These are phyloP conservation scores for Mrakiaceae sp. DNA, from an alignment of 1,284 basidiomycete genomes.

Conservation along the genomic window DNA sequence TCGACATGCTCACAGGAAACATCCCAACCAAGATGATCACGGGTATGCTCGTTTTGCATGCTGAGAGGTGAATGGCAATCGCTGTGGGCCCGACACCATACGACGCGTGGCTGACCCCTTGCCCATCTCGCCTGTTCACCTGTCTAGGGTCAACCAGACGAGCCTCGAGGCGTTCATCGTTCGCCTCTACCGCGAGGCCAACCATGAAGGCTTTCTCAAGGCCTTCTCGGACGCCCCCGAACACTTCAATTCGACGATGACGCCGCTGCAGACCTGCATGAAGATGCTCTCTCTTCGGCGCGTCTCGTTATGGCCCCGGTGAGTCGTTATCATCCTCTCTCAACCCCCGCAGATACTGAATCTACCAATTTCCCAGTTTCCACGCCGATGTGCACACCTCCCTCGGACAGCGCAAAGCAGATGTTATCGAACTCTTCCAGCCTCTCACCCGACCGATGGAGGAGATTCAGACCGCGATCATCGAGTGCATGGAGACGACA, in stretches of 20 bases:
- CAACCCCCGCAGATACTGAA: constrained; percentile 1
- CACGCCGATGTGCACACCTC: constrained; percentile 73
- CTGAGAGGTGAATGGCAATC: constrained; percentile 57
- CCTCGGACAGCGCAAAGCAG: constrained; percentile 68
- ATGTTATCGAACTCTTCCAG: constrained; percentile 87
- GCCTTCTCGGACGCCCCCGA: constrained; percentile 96
- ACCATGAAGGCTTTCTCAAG: constrained; percentile 79
- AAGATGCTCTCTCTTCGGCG: constrained; percentile 79
- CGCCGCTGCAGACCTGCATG: constrained; percentile 82
- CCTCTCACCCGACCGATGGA: constrained; percentile 74
- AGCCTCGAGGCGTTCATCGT: constrained; percentile 84
- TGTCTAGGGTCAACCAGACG: constrained; percentile 61
- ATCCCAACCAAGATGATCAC: constrained; percentile 77
- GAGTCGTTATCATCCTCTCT: constrained; percentile 21
- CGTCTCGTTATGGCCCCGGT: constrained; percentile 88
- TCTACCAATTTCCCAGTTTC: constrained; percentile 47
- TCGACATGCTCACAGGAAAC: constrained; percentile 80
- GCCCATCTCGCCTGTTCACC: neutral
- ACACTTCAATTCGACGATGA: constrained; percentile 80
- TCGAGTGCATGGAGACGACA: constrained; percentile 89
- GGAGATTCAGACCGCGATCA: constrained; percentile 82
- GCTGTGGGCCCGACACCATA: neutral
- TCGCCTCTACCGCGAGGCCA: constrained; percentile 74
- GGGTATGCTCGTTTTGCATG: constrained; percentile 86
- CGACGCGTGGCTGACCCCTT: neutral